phyloP scores from a whole-genome alignment of 306 rosid species.

The Rosa chinensis region DNA sequence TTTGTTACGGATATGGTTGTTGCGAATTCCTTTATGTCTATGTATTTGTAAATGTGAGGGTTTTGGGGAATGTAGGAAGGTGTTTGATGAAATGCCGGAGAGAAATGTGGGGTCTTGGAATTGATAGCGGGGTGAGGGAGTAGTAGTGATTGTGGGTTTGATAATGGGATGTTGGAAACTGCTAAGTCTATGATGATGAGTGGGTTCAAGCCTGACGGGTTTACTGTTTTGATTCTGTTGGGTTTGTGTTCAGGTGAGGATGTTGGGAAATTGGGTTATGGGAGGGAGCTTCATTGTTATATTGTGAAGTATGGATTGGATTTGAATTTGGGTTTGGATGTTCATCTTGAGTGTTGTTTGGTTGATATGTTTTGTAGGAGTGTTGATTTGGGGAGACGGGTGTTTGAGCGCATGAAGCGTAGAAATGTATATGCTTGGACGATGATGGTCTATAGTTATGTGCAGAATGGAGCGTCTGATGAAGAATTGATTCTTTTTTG shows the following conservation, averaged over 20 bases:
- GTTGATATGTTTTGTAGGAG: slow-evolving; percentile 79
- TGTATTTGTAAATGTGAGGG: slow-evolving; percentile 58
- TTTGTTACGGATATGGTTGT: slow-evolving; percentile 54
- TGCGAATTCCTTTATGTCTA: slow-evolving; percentile 62
- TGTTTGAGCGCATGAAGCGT: slow-evolving; percentile 60
- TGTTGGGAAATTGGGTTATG: slow-evolving; percentile 45
- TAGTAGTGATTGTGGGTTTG: not conserved
- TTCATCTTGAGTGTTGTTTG: slow-evolving; percentile 72
- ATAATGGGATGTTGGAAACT: slow-evolving; percentile 39
- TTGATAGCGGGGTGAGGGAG: slow-evolving; percentile 40
- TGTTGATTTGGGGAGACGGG: slow-evolving; percentile 45
- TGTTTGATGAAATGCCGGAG: slow-evolving; percentile 71
- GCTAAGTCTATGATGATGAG: slow-evolving; percentile 42
- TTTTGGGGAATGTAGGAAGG: slow-evolving; percentile 41
- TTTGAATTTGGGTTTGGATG: slow-evolving; percentile 41
- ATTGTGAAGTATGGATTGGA: slow-evolving; percentile 52
- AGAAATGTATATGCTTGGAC: slow-evolving; percentile 73
- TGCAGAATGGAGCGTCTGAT: slow-evolving; percentile 52
- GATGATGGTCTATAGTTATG: slow-evolving; percentile 65
- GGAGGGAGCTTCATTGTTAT: slow-evolving; percentile 74
- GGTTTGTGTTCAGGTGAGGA: slow-evolving; percentile 38
- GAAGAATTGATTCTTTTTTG: slow-evolving; percentile 52
- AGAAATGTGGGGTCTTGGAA: slow-evolving; percentile 69
- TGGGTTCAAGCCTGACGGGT: slow-evolving; percentile 60
- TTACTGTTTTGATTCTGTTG: slow-evolving; percentile 59